Evolutionary conservation across 495 filamentous ascomycete genomes (phyloP).

Genomic region (Terfezia boudieri): DNA sequence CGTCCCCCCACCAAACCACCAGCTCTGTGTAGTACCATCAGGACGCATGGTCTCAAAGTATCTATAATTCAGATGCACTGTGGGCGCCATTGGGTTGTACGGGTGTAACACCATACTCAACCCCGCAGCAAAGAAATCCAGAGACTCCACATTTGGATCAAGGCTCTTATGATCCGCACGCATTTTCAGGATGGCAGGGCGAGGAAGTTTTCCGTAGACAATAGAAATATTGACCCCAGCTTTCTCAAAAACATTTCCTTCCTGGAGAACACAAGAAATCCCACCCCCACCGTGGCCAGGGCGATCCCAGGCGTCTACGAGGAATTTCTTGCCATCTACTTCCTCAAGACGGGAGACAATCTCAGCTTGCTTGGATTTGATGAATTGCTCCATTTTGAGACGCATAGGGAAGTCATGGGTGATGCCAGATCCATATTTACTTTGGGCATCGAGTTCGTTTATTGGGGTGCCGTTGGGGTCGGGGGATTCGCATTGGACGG

Average conservation of each 20-base stretch:
- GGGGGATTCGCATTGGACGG: too few species aligned
- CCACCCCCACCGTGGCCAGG: constrained; percentile 56
- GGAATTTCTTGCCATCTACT: constrained; percentile 64
- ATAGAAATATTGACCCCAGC: constrained; percentile 87
- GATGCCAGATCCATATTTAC: too few species aligned
- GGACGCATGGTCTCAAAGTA: constrained; percentile 88
- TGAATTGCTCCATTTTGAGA: constrained; percentile 37
- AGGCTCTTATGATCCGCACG: constrained; percentile 42
- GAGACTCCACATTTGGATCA: constrained; percentile 42
- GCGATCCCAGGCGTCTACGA: constrained; percentile 65
- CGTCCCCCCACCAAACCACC: constrained; percentile 92
- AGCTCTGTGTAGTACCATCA: constrained; percentile 50
- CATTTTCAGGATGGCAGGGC: constrained; percentile 80
- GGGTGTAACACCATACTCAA: constrained; percentile 86
- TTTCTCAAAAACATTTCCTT: constrained; percentile 95
- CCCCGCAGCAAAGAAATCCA: constrained; percentile 89
- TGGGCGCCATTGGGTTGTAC: constrained; percentile 85
- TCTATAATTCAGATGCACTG: constrained; percentile 93
- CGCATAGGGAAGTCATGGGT: constrained; percentile 59
- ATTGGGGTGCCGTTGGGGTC: too few species aligned
- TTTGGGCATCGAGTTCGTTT: too few species aligned
- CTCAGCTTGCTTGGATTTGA: constrained; percentile 70
- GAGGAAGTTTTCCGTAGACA: constrained; percentile 80
- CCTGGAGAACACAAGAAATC: constrained; percentile 81
- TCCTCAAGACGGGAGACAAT: constrained; percentile 44